Conservation (phyloP, 345 rosid genomes). For the Corchorus olitorius region DNA sequence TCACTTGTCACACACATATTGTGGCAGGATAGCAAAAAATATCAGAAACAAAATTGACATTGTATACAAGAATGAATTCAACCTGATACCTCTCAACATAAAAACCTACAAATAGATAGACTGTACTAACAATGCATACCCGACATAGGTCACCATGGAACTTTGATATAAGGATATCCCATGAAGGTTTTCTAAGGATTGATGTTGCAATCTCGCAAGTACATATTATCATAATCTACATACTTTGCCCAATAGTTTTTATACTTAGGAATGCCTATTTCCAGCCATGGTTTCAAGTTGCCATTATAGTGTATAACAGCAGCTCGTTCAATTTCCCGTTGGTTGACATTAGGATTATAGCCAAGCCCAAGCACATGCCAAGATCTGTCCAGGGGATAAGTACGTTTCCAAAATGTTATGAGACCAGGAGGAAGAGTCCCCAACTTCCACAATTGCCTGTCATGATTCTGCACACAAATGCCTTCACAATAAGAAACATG, state of each 20-base stretch:
- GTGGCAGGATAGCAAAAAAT: conserved; percentile 16
- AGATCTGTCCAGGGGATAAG: conserved; percentile 50
- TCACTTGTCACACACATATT: neutral
- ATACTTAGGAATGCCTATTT: conserved; percentile 69
- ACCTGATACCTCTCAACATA: conserved; percentile 10
- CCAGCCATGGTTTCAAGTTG: conserved; percentile 90
- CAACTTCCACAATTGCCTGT: conserved; percentile 75
- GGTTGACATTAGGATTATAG: conserved; percentile 73
- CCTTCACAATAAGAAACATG: conserved; percentile 16
- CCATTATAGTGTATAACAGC: conserved; percentile 85
- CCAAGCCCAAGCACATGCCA: conserved; percentile 92
- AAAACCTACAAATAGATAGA: conserved; percentile 18
- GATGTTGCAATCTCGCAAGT: conserved; percentile 75
- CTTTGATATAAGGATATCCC: neutral
- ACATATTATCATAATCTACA: conserved; percentile 57
- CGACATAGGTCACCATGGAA: conserved; percentile 1
- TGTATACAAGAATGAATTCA: conserved; percentile 24
- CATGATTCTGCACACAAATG: conserved; percentile 59
- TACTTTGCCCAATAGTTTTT: conserved; percentile 57
- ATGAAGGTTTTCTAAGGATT: conserved; percentile 42
- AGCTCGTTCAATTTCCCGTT: conserved; percentile 68
- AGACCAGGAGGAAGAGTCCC: conserved; percentile 91
- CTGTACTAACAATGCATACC: conserved; percentile 12
- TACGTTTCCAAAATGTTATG: conserved; percentile 76
- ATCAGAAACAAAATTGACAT: conserved; percentile 19